These are phyloP conservation scores for Mycena polygramma DNA, from an alignment of 768 basidiomycete genomes.

Conservation along the genomic window DNA sequence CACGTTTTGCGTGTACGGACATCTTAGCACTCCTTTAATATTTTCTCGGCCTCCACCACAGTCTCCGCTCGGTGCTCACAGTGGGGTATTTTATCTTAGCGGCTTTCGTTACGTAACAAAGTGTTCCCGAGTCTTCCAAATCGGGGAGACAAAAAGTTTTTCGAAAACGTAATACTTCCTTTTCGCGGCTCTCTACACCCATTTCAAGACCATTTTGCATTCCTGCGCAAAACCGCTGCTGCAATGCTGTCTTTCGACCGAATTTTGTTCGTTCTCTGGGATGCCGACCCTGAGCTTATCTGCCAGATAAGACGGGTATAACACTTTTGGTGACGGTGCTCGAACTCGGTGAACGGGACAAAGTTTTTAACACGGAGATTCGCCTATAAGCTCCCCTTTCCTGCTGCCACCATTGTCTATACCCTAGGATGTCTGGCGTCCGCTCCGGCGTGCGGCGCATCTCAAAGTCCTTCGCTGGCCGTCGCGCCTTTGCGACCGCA, in stretches of 20 bases:
- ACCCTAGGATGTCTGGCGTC: slow-evolving; percentile 41
- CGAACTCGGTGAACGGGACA: slow-evolving; percentile 24
- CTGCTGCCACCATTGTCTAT: slow-evolving; percentile 28
- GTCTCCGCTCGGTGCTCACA: too few relatives aligned
- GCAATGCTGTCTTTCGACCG: not conserved
- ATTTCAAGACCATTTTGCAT: not conserved
- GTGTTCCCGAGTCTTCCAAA: too few relatives aligned
- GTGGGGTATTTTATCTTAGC: too few relatives aligned
- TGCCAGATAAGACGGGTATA: slow-evolving; percentile 8
- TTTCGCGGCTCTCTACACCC: too few relatives aligned
- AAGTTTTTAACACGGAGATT: slow-evolving; percentile 43
- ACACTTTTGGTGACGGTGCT: slow-evolving; percentile 18
- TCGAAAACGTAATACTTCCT: too few relatives aligned
- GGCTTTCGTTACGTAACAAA: too few relatives aligned
- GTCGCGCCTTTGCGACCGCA: slow-evolving; percentile 69
- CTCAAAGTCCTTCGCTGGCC: slow-evolving; percentile 35
- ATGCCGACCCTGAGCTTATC: slow-evolving; percentile 21
- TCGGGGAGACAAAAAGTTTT: too few relatives aligned
- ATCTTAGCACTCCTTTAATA: slow-evolving; percentile 65
- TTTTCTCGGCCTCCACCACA: too few relatives aligned
- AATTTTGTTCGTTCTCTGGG: not conserved
- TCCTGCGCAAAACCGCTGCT: not conserved
- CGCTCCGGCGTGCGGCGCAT: slow-evolving; percentile 35
- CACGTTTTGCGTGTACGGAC: slow-evolving; percentile 68
- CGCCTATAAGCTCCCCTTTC: slow-evolving; percentile 27